phyloP scores from a whole-genome alignment of 2,329 filamentous ascomycete genomes.

The Stylonectria norvegica region DNA sequence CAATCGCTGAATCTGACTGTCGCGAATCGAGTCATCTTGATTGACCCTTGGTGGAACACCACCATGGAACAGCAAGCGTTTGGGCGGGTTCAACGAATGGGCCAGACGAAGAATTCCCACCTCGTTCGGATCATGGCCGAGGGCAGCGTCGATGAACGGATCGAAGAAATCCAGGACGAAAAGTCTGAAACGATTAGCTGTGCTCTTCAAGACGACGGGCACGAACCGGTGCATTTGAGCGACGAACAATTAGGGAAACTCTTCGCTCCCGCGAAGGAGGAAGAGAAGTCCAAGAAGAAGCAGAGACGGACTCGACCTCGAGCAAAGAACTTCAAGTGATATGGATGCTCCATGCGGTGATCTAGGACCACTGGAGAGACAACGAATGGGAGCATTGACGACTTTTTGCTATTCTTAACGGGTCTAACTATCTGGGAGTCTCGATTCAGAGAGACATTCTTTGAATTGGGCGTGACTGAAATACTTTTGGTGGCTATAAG shows the following conservation, averaged over 20 bases:
- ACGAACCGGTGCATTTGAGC: not conserved
- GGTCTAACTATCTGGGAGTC: no score
- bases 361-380: no score
- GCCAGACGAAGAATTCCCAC: slow-evolving; percentile 58
- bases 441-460: no score
- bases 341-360: no score
- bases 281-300: no score
- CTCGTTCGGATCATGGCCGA: slow-evolving; percentile 56
- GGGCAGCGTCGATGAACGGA: slow-evolving; percentile 55
- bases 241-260: not conserved
- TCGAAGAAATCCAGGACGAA: slow-evolving; percentile 51
- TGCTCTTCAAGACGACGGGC: slow-evolving; percentile 30
- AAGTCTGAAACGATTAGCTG: slow-evolving; percentile 49
- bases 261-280: slow-evolving; percentile 2
- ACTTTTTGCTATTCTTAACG: no score
- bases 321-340: no score
- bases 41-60: slow-evolving; percentile 62
- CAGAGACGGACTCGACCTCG: no score
- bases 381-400: no score
- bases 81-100: slow-evolving; percentile 60
- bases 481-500: no score
- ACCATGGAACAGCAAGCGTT: slow-evolving; percentile 60
- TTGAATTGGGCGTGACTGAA: no score
- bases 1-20: slow-evolving; percentile 39
- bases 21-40: slow-evolving; percentile 51